Evolutionary conservation across 2,329 filamentous ascomycete genomes (phyloP).

Genomic region (Fusarium nisikadoi): DNA sequence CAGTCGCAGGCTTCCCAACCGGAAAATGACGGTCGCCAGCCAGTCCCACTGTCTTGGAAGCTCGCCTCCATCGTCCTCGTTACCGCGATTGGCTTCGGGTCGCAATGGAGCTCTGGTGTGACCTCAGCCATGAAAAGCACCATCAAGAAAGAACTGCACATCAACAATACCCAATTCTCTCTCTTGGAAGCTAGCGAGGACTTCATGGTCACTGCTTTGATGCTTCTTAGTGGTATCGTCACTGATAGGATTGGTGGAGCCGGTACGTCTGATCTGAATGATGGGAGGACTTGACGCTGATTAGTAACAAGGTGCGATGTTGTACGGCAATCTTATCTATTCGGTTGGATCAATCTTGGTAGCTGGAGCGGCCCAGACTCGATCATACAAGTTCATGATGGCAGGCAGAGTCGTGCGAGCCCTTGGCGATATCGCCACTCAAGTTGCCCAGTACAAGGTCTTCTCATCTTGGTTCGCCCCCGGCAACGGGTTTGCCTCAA

Average conservation of each 20-base stretch:
- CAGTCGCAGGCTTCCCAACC: background rate
- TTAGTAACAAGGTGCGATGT: conserved; percentile 23
- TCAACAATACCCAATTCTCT: conserved; percentile 68
- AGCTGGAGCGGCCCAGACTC: conserved; percentile 63
- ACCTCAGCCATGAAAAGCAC: conserved; percentile 70
- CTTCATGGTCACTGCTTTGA: conserved; percentile 68
- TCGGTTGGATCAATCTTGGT: conserved; percentile 67
- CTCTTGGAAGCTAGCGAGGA: conserved; percentile 68
- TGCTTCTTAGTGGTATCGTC: conserved; percentile 63
- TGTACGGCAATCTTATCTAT: conserved; percentile 68
- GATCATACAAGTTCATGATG: conserved; percentile 69
- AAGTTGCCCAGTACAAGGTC: conserved; percentile 71
- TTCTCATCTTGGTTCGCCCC: conserved; percentile 73
- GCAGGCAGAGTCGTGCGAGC: conserved; percentile 64
- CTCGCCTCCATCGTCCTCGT: conserved; percentile 57
- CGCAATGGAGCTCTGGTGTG: conserved; percentile 66
- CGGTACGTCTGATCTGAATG: conserved; percentile 30
- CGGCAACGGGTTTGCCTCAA: conserved; percentile 68
- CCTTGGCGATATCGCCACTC: conserved; percentile 69
- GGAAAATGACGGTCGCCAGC: background rate
- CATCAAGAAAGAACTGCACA: conserved; percentile 67
- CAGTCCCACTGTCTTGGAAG: conserved; percentile 28
- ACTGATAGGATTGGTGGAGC: conserved; percentile 68
- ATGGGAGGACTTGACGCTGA: background rate
- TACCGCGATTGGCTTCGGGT: conserved; percentile 65